Evolutionary conservation across 2,329 filamentous ascomycete genomes (phyloP), one percentile per base, ranked within the genome.

Genomic region (Chrysoporthe austroafricana): DNA sequence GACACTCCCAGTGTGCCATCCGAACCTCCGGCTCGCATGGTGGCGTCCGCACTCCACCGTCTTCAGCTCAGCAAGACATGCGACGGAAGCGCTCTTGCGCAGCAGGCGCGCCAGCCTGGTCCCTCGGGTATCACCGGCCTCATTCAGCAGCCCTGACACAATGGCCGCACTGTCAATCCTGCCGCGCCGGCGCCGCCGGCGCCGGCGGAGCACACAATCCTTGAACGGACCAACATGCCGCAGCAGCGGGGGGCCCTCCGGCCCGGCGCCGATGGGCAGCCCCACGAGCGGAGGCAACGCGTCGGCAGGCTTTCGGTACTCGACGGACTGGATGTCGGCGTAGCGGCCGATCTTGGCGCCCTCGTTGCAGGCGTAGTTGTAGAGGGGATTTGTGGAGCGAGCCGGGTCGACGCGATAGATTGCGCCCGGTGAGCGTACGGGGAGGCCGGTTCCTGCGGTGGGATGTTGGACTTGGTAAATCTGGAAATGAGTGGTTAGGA

Each of bases 261-360:
- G 80, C 0, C 81, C 81, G 26, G 80, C 80, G 34, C 80, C 80
- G 21, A 82, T 72, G 26, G 81, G 81, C 1, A 81, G 74, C 1
- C 79, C 80, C 7, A 75, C 77, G 36, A 80, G 70, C 0, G 77
- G 74, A 13, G 68, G 57, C 5, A 43, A 36, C 32, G 52, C 52
- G 1, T 46, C 48, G 11, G 48, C 32, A 4, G 64, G 34, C 42
- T 52, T 52, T 36, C 58, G 61, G 44, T 67, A 69, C 11, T 69
- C 67, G 42, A 67, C 43, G 5, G 61, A 43, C 62, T 69, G 68
- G 46, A 64, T 42, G 46, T 70, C 68, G 9, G 59, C 62, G 4
- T 16, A 26, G 14, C 56, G 16, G 21, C 50, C 8, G 57, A 64
- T 50, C 8, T 58, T 62, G 4, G 57, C 67, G 21, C 68, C 68